Conservation (phyloP, 192 early-diverging fungal species). For the Haplosporangium gracile region DNA sequence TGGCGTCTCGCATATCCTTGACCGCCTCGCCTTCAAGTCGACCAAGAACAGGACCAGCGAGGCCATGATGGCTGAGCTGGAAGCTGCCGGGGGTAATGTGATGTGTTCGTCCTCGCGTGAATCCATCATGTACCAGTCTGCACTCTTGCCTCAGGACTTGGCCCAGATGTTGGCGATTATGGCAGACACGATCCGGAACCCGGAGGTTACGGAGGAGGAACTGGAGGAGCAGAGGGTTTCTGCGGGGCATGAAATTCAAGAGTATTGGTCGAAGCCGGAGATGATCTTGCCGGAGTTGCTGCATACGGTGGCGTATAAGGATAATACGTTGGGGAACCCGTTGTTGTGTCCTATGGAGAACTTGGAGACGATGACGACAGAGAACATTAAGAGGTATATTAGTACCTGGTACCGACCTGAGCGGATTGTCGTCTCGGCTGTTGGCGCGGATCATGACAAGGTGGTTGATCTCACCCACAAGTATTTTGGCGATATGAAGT, state of each 20-base stretch:
- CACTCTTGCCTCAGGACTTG: constrained; percentile 90
- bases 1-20: constrained; percentile 89
- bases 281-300: constrained; percentile 89
- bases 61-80: constrained; percentile 81
- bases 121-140: constrained; percentile 95
- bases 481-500: constrained; percentile 82
- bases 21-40: constrained; percentile 95
- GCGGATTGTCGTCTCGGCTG: constrained; percentile 90
- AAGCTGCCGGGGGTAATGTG: constrained; percentile 91
- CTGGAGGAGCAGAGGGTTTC: constrained; percentile 84
- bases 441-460: constrained; percentile 89
- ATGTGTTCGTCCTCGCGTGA: constrained; percentile 92
- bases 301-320: constrained; percentile 85
- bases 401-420: constrained; percentile 90
- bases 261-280: constrained; percentile 87
- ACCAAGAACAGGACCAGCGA: constrained; percentile 77
- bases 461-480: constrained; percentile 77
- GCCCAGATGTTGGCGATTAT: constrained; percentile 78
- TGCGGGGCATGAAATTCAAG: constrained; percentile 90
- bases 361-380: constrained; percentile 76
- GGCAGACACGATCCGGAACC: constrained; percentile 85
- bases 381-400: constrained; percentile 78
- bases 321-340: constrained; percentile 86
- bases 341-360: constrained; percentile 78
- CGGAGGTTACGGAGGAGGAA: constrained; percentile 80